Evolutionary conservation across 208 protist genomes (phyloP).

Genomic region (Angomonas ambiguus): DNA sequence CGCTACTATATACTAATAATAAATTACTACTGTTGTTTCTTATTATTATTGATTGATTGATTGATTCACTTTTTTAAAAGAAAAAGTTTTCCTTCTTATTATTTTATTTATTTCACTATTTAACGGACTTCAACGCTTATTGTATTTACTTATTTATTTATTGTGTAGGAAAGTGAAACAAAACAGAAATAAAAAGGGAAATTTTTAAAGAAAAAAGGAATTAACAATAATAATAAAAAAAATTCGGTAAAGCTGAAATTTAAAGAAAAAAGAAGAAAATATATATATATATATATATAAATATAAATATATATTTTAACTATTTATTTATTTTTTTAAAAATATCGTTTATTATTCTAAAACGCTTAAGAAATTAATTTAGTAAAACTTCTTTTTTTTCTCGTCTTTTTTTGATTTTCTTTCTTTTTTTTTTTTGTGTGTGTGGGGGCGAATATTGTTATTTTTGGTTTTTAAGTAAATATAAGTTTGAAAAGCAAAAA

Average conservation of each 20-base stretch:
- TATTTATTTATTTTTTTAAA: constrained; percentile 12
- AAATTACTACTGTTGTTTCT: too few relatives aligned
- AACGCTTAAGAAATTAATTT: constrained; percentile 6
- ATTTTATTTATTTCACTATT: constrained; percentile 9
- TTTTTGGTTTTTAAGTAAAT: too few relatives aligned
- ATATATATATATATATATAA: constrained; percentile 1
- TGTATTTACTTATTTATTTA: constrained; percentile 7
- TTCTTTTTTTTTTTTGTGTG: background rate
- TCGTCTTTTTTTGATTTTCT: background rate
- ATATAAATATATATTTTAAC: background rate
- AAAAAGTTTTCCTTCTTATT: constrained; percentile 2
- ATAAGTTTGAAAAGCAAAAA: too few relatives aligned
- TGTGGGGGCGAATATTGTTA: too few relatives aligned
- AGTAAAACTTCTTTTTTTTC: constrained; percentile 7
- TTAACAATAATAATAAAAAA: background rate
- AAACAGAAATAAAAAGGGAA: constrained; percentile 20
- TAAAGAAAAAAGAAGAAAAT: background rate
- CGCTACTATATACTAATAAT: too few relatives aligned
- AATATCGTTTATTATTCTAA: background rate
- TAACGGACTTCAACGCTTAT: background rate
- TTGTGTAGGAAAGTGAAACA: constrained; percentile 7
- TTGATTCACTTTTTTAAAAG: background rate
- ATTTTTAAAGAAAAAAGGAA: constrained; percentile 11
- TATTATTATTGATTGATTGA: constrained; percentile 8
- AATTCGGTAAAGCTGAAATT: constrained; percentile 6